Evolutionary conservation across 805 yeast genomes (phyloP), one percentile per base, ranked within the genome.

Genomic region (Schwanniomyces pseudopolymorphus): DNA sequence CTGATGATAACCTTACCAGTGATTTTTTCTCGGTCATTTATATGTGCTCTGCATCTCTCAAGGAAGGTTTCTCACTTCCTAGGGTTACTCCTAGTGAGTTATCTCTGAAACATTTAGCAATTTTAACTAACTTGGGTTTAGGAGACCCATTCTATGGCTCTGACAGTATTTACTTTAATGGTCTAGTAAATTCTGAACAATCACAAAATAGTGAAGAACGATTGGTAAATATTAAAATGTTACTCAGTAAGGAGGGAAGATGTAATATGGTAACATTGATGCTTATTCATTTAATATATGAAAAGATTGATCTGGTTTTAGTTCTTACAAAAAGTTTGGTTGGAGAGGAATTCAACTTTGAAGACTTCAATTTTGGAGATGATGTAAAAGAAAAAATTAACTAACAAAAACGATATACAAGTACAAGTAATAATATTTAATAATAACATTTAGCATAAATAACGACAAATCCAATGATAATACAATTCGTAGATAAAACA

Each of bases 331-430:
- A 67, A 42, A 55, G 61, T 6, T 53, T 68, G 38, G 72, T 68
- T 9, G 72, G 73, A 10, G 73, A 68, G 40, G 60, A 60, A 48
- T 68, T 59, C 42, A 67, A 62, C 49, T 54, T 56, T 24, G 51
- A 53, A 17, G 53, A 49, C 21, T 24, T 22, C 16, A 17, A 24
- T 7, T 37, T 45, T 24, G 42, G 40, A 4, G 48, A 40, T n/a
- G 26, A 19, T 33, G 10, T 17, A 11, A 44, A 45, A 22, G 35
- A 31, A 16, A 31, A 14, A 17, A 5, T 17, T 31, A 7, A 31
- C 8, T 31, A 31, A 31, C n/a, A 13, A 28, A 11, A 28, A 16
- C 9, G 7, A n/a, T n/a, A n/a, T n/a, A n/a, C n/a, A n/a, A n/a
- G n/a, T n/a, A n/a, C n/a, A n/a, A n/a, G n/a, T n/a, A n/a, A n/a